Evolutionary conservation across 2,329 filamentous ascomycete species (phyloP).

Genomic region (Talaromyces sp.): DNA sequence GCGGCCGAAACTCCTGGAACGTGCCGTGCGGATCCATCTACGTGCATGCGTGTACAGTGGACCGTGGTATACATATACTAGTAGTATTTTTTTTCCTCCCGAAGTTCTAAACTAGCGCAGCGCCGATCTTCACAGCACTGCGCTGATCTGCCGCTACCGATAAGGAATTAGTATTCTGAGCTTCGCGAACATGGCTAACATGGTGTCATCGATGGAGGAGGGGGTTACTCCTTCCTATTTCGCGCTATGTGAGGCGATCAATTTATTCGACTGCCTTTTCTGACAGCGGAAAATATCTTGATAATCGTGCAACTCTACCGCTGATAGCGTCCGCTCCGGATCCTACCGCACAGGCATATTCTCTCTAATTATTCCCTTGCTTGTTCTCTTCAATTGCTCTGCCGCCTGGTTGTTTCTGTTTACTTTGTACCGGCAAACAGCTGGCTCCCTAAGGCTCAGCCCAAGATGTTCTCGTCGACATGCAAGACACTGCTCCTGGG

Average conservation of each 20-base stretch:
- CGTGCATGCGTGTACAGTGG: not conserved
- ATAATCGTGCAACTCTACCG: not conserved
- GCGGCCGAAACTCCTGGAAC: not conserved
- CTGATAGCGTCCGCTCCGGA: not conserved
- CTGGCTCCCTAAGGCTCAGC: not conserved
- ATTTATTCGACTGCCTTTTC: not conserved
- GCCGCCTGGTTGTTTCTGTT: not conserved
- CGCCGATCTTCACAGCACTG: not conserved
- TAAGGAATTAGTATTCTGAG: not conserved
- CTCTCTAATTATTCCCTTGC: not conserved
- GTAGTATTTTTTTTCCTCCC: too few species aligned
- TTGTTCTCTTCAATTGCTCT: not conserved
- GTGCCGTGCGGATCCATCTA: not conserved
- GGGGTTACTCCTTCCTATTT: not conserved
- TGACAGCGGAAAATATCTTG: not conserved
- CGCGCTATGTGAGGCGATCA: not conserved
- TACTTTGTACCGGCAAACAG: not conserved
- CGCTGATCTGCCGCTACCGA: not conserved
- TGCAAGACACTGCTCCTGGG: constrained; percentile 1
- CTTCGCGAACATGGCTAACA: not conserved
- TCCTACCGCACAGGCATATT: not conserved
- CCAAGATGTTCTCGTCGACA: constrained; percentile 5
- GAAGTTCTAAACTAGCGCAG: not conserved
- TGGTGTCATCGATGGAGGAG: not conserved
- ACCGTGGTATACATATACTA: too few species aligned